Base-by-base conservation (phyloP, 192 early-diverging fungal genomes). In the Obelidium mucronatum region DNA sequence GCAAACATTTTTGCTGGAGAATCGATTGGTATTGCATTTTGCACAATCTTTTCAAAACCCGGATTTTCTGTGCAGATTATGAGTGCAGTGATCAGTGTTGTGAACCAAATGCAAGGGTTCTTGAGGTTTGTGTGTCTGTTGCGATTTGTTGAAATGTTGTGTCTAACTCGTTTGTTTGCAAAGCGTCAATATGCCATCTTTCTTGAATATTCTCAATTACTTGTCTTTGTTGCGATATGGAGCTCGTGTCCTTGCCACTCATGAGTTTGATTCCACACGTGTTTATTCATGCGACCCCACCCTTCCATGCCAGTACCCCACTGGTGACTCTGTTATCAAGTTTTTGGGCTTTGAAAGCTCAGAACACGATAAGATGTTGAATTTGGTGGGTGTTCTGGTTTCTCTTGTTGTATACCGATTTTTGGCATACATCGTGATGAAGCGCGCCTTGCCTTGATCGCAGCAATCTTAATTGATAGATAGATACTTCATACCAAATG, bases 21-120 rank as follows among this genome's bases (percentile, higher is more conserved):
- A 42, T 77, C 74, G 31, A 83, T 86, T 48, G 85, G 85, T 36
- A 86, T 86, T 40, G 80, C 70, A 30, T 86, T 83, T 67, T 82
- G 78, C 74, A 74, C 85, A 2, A 15, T 86, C 34, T 78, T 84
- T 36, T 62, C 76, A 36, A 76, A 76, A 60, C 66, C 84, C n/a
- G 80, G 81, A 2, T 86, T 86, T 66, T 67, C 76, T 2, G 82
- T 86, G 3, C 82, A 81, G 67, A 40, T 81, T 48, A 86, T 78
- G 74, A 75, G 74, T 42, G 76, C 79, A 4, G 31, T 86, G 24
- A 74, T 84, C 52, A 62, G 74, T 8, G 36, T 86, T 22, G 44
- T 79, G 19, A 80, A 36, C 42, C 64, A 82, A 35, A 36, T 62
- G 24, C 72, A 74, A 73, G 77, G 77, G 6, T 72, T 58, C 30